Conservation (phyloP, 768 basidiomycete species). For the Mycena vitilis region DNA sequence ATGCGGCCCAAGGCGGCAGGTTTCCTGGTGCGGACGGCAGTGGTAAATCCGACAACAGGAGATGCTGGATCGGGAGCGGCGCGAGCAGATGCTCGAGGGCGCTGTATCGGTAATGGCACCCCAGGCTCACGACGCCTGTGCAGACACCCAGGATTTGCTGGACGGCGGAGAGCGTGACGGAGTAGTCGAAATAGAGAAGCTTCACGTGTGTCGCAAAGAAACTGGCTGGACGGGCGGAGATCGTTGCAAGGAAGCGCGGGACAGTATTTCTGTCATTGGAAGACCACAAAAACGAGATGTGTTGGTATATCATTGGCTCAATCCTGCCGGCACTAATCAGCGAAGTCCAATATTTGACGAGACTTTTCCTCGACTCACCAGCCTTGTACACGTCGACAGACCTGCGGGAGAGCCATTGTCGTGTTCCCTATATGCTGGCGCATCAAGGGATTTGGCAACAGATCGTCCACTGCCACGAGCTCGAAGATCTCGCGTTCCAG, state of each 20-base stretch:
- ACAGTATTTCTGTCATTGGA: constrained; percentile 39
- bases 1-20: constrained; percentile 21
- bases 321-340: constrained; percentile 43
- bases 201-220: constrained; percentile 54
- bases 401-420: too few relatives aligned
- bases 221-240: constrained; percentile 45
- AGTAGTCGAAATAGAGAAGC: constrained; percentile 48
- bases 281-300: constrained; percentile 47
- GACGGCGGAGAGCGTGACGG: constrained; percentile 37
- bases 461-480: too few relatives aligned
- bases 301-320: constrained; percentile 52
- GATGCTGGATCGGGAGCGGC: constrained; percentile 22
- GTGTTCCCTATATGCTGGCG: too few relatives aligned
- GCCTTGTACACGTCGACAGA: neutral
- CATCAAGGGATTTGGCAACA: too few relatives aligned
- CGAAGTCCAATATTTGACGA: neutral
- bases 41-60: constrained; percentile 12
- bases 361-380: constrained; percentile 22
- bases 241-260: constrained; percentile 48
- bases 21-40: neutral
- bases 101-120: constrained; percentile 20
- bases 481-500: too few relatives aligned
- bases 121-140: constrained; percentile 50
- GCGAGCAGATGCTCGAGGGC: constrained; percentile 21
- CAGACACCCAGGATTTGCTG: constrained; percentile 49